Percentiles rank a stretch among this genome's conserved stretches.
phyloP scores from a whole-genome alignment of 371 early-diverging fungal species.

The Amoeboaphelidium occidentale region DNA sequence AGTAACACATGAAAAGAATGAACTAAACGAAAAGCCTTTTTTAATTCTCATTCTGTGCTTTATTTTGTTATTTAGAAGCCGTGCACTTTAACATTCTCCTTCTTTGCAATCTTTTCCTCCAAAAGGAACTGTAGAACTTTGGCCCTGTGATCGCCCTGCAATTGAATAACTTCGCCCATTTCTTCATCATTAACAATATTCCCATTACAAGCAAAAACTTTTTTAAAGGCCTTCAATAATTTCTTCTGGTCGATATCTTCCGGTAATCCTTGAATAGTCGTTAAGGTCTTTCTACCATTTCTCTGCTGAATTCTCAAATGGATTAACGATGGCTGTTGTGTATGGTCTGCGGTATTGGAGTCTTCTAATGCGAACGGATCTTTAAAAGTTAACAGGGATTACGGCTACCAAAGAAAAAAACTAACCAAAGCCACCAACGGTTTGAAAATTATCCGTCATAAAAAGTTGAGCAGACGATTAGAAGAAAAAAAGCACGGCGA shows the following conservation, averaged over 20 bases:
- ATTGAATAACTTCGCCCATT: constrained; percentile 66
- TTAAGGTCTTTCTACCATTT: constrained; percentile 87
- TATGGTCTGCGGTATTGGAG: background rate
- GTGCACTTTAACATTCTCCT: constrained; percentile 71
- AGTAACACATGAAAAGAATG: no score
- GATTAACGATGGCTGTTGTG: background rate
- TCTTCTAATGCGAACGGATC: background rate
- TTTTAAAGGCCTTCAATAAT: constrained; percentile 81
- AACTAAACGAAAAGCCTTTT: no score
- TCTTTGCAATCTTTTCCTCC: constrained; percentile 48
- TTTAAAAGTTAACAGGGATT: background rate
- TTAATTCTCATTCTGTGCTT: no score
- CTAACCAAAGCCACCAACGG: background rate
- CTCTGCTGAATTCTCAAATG: constrained; percentile 69
- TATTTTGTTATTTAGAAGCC: constrained; percentile 73
- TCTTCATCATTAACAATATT: constrained; percentile 74
- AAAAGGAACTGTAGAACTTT: constrained; percentile 54
- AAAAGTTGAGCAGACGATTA: background rate
- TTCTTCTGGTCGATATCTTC: constrained; percentile 59
- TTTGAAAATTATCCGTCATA: background rate
- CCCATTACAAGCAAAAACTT: constrained; percentile 90
- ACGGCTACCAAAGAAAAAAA: background rate
- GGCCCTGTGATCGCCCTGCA: constrained; percentile 79
- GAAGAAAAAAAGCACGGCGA: background rate
- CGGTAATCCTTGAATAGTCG: constrained; percentile 79